Percentiles rank a stretch among this genome's conserved stretches.
Evolutionary conservation across 305 asterid species (phyloP).

Genomic region (Striga hermonthica): DNA sequence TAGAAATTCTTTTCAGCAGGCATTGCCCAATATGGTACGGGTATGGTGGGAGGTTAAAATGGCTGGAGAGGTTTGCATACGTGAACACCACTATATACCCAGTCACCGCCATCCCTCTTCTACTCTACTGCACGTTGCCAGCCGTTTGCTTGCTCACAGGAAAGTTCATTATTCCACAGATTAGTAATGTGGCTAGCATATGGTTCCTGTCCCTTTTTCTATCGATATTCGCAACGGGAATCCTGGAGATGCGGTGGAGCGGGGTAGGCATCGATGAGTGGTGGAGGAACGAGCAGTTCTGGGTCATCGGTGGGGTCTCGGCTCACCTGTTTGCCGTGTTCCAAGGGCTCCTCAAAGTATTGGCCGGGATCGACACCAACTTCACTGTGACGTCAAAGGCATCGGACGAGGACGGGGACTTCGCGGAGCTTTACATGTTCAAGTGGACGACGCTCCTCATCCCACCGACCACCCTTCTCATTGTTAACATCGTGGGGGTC

Average conservation of each 20-base stretch:
- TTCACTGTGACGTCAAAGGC: conserved; percentile 56
- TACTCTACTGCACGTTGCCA: conserved; percentile 84
- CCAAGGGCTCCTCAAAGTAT: conserved; percentile 50
- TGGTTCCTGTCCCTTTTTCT: conserved; percentile 49
- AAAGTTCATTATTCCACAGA: conserved; percentile 64
- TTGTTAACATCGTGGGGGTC: conserved; percentile 49
- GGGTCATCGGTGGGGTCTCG: conserved; percentile 25
- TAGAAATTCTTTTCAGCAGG: conserved; percentile 80
- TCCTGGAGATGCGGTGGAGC: conserved; percentile 59
- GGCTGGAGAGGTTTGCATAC: conserved; percentile 76
- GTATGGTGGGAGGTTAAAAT: conserved; percentile 66
- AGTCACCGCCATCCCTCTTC: conserved; percentile 75
- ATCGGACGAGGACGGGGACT: conserved; percentile 41
- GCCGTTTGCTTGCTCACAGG: conserved; percentile 87
- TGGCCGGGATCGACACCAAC: conserved; percentile 51
- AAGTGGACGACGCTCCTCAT: conserved; percentile 53
- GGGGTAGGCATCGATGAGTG: conserved; percentile 48
- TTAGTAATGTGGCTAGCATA: conserved; percentile 46
- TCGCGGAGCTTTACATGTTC: conserved; percentile 44
- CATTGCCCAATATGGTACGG: conserved; percentile 89
- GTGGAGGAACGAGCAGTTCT: conserved; percentile 64
- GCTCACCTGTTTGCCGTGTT: conserved; percentile 52
- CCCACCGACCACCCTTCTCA: conserved; percentile 48
- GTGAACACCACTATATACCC: conserved; percentile 39
- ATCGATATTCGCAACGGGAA: conserved; percentile 44